A percentile compares a stretch with the other conserved stretches of the same genome.
phyloP scores from a whole-genome alignment of 139 green algal species.

The Medakamo hakoo region DNA sequence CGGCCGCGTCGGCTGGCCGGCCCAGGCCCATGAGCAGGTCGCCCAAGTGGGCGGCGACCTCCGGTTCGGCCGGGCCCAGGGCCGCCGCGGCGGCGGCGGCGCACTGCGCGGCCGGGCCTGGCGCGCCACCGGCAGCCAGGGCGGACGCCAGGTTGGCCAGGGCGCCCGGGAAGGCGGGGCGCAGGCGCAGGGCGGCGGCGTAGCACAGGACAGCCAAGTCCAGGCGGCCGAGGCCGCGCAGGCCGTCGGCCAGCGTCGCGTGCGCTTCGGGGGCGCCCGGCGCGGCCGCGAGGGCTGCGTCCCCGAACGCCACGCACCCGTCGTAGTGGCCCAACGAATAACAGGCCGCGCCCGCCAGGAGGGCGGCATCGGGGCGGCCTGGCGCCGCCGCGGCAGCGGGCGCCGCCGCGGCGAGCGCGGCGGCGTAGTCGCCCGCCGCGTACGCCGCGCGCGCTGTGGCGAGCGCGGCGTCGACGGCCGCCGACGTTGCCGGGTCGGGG shows the following conservation, averaged over 20 bases:
- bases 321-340: background rate
- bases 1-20: background rate
- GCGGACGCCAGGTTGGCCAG: constrained; percentile 60
- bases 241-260: constrained; percentile 55
- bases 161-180: constrained; percentile 40
- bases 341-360: background rate
- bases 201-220: constrained; percentile 78
- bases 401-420: background rate
- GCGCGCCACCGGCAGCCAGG: constrained; percentile 33
- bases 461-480: background rate
- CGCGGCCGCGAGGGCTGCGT: background rate
- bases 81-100: no score
- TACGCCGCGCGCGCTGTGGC: no score
- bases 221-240: constrained; percentile 54
- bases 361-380: background rate
- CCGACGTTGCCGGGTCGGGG: no score
- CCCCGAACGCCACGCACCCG: background rate
- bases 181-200: constrained; percentile 39
- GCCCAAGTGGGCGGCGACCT: constrained; percentile 31
- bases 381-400: background rate
- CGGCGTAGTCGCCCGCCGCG: background rate
- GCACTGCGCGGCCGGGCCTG: constrained; percentile 27
- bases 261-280: constrained; percentile 21
- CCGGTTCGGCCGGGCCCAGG: constrained; percentile 22
- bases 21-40: constrained; percentile 10